Evolutionary conservation across 2,329 filamentous ascomycete genomes (phyloP).

Genomic region (Cladosporium phlei): DNA sequence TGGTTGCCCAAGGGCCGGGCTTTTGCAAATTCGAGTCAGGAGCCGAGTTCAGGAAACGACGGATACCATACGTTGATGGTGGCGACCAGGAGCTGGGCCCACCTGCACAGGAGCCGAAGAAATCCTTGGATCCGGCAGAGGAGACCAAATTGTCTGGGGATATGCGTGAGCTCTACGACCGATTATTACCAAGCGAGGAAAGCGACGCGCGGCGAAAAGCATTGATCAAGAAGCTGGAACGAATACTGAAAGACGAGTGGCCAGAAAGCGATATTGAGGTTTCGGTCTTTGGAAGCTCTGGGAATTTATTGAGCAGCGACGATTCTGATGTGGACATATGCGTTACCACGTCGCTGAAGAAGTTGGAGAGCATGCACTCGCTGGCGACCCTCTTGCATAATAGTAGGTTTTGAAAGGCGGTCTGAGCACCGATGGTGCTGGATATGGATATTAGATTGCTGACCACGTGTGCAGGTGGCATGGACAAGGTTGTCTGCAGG

Average conservation of each 20-base stretch:
- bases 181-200: conserved; percentile 73
- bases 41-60: conserved; percentile 71
- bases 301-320: conserved; percentile 88
- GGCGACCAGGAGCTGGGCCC: conserved; percentile 74
- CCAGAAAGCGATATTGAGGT: conserved; percentile 85
- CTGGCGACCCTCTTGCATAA: conserved; percentile 80
- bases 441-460: conserved; percentile 14
- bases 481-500: conserved; percentile 94
- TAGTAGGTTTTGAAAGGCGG: conserved; percentile 55
- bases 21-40: conserved; percentile 86
- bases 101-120: conserved; percentile 64
- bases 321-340: conserved; percentile 98
- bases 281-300: conserved; percentile 95
- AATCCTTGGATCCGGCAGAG: conserved; percentile 64
- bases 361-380: conserved; percentile 82
- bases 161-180: conserved; percentile 79
- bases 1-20: conserved; percentile 36
- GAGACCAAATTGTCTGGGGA: conserved; percentile 72
- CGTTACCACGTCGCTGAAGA: conserved; percentile 86
- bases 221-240: conserved; percentile 82
- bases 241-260: conserved; percentile 84
- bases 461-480: conserved; percentile 63
- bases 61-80: conserved; percentile 80
- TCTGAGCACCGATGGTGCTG: neutral
- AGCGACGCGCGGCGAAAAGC: conserved; percentile 70